These are phyloP conservation scores for Cryptococcus amylolentus DNA, from an alignment of 1,284 basidiomycete genomes.

Conservation along the genomic window DNA sequence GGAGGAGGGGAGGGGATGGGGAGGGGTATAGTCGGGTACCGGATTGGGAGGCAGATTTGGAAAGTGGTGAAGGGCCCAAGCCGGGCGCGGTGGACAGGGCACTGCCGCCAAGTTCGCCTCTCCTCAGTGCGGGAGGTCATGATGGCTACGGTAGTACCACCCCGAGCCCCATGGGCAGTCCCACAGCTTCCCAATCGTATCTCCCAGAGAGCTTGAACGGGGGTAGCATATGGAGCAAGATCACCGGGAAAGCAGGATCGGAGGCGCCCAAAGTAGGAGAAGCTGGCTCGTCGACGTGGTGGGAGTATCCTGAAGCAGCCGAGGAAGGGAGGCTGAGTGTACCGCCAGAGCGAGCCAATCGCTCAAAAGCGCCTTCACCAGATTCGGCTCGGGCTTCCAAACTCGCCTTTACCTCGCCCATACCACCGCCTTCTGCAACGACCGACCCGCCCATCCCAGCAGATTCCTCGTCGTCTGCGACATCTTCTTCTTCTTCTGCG, in stretches of 20 bases:
- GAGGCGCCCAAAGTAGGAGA: too few relatives aligned
- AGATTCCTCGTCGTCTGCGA: too few relatives aligned
- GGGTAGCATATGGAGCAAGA: neutral
- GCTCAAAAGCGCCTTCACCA: neutral
- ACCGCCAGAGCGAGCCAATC: neutral
- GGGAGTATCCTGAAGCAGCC: neutral
- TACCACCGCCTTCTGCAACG: conserved; percentile 4
- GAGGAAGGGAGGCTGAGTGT: neutral
- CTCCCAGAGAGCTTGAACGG: neutral
- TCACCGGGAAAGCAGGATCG: neutral
- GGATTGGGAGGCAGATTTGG: conserved; percentile 3
- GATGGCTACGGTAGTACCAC: conserved; percentile 20
- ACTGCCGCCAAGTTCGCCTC: conserved; percentile 16
- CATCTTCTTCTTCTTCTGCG: neutral
- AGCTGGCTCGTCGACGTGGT: neutral
- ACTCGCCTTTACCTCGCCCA: conserved; percentile 24
- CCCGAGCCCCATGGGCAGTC: conserved; percentile 13
- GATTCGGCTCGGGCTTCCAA: conserved; percentile 19
- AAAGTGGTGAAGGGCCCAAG: neutral
- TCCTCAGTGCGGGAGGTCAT: conserved; percentile 8
- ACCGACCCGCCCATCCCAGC: too few relatives aligned
- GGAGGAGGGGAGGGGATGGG: neutral
- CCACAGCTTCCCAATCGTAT: neutral
- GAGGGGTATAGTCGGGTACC: conserved; percentile 7
- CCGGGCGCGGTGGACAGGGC: neutral